A percentile compares a stretch with the other conserved stretches of the same genome.
phyloP scores from a whole-genome alignment of 1,139 yeast genomes.

The Zygosaccharomyces pseudobailii region DNA sequence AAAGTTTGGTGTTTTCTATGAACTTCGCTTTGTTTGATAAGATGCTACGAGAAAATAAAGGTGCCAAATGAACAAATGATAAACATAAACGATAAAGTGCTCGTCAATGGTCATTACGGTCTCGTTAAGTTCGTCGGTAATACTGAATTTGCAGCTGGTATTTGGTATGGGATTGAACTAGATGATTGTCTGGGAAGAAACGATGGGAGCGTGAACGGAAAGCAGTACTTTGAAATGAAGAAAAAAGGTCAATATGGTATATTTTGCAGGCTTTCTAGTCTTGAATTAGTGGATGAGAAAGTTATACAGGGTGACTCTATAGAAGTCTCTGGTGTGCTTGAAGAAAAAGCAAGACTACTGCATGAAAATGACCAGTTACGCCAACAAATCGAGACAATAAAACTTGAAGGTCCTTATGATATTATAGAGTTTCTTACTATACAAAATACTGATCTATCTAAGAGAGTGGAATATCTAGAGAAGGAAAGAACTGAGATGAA shows the following conservation, averaged over 20 bases:
- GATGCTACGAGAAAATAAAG: not conserved
- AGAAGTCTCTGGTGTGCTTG: slow-evolving; percentile 38
- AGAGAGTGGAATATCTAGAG: slow-evolving; percentile 30
- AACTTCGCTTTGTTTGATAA: not conserved
- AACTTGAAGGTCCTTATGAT: slow-evolving; percentile 16
- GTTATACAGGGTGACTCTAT: slow-evolving; percentile 16
- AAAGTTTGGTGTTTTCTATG: not conserved
- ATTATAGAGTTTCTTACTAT: slow-evolving; percentile 26
- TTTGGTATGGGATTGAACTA: slow-evolving; percentile 79
- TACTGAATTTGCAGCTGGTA: slow-evolving; percentile 56
- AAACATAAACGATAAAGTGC: slow-evolving; percentile 41
- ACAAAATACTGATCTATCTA: slow-evolving; percentile 15
- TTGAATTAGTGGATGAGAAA: slow-evolving; percentile 4
- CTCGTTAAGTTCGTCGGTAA: slow-evolving; percentile 46
- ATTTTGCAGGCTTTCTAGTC: slow-evolving; percentile 43
- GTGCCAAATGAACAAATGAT: slow-evolving; percentile 8
- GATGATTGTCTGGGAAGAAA: slow-evolving; percentile 66
- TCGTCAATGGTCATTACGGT: slow-evolving; percentile 44
- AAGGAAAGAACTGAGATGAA: slow-evolving; percentile 22
- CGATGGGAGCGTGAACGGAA: slow-evolving; percentile 69
- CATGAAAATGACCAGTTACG: slow-evolving; percentile 35
- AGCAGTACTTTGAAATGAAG: slow-evolving; percentile 49
- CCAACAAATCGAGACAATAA: not conserved
- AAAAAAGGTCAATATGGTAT: slow-evolving; percentile 48
- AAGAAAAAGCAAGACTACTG: slow-evolving; percentile 41